Evolutionary conservation across 2,329 filamentous ascomycete species (phyloP), one percentile per base, ranked within the genome.

Genomic region (Penicillium thymicola): DNA sequence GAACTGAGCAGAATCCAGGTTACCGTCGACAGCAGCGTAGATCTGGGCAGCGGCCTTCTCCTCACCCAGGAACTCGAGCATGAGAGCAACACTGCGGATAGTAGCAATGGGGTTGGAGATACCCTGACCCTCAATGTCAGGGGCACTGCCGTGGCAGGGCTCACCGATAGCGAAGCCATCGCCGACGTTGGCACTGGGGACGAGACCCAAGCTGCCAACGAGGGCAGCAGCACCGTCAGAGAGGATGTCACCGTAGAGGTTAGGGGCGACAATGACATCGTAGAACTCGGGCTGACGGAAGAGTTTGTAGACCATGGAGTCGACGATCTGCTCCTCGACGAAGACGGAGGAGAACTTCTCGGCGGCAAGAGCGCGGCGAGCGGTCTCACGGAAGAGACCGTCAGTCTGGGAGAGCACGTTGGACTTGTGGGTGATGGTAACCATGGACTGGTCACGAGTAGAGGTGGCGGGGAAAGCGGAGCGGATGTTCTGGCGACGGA

Each of bases 241-340:
- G 38, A 99, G 82, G 65, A 99, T 94, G 76, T 99, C 94, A 65
- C 94, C 94, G 78, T 99, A 97, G 59, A 99, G 84, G 79, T 97
- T 97, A 51, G 93, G 94, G 9, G 93, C 94, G 45, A 99, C 94
- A 67, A 99, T 96, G 65, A 97, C 93, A 75, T 99, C 94, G 85
- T 97, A 99, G 71, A 88, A 89, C 70, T 88, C 84, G 42, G 94
- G 94, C 78, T 97, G 91, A 60, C 93, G 90, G 86, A 97, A 97
- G 55, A 99, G 89, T 82, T 97, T 97, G 85, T 97, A 97, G 57
- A 97, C 92, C 94, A 99, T 99, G 60, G 89, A 93, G 78, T 99
- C 94, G 61, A 99, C 93, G 67, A 99, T 99, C 80, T 99, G 94
- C 82, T 97, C 94, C 77, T 97, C 94, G 53, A 97, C 82, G 41